These are phyloP conservation scores for Sclerotinia minor DNA, from an alignment of 2,329 filamentous ascomycete genomes.

Conservation along the genomic window DNA sequence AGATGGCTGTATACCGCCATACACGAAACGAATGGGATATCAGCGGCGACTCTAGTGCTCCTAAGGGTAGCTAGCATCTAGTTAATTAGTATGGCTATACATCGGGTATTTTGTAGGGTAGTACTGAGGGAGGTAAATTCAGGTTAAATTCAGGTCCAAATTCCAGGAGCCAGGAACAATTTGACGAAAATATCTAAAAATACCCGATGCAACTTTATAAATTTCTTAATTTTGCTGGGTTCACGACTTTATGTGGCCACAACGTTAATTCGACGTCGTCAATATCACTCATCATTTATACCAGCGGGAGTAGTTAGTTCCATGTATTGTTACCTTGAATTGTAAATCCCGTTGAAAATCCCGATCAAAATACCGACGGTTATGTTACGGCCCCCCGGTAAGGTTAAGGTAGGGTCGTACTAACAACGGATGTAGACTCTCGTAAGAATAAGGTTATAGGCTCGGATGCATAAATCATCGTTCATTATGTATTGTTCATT, in stretches of 20 bases:
- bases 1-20: neutral
- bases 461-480: neutral
- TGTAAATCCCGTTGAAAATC: too few species aligned
- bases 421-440: neutral
- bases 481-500: too few species aligned
- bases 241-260: neutral
- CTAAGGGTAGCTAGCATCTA: neutral
- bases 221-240: neutral
- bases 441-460: neutral
- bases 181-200: neutral
- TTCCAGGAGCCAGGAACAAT: constrained; percentile 12
- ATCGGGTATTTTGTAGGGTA: too few species aligned
- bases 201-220: neutral
- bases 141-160: neutral
- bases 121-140: neutral
- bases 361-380: neutral
- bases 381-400: neutral
- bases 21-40: neutral
- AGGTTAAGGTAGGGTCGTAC: neutral
- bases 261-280: constrained; percentile 14
- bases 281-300: neutral
- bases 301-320: too few species aligned
- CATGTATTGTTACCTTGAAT: too few species aligned
- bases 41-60: neutral
- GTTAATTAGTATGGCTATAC: too few species aligned